Evolutionary conservation across 352 stramenopile genomes (phyloP).

Genomic region (Globisporangium camurandrum): DNA sequence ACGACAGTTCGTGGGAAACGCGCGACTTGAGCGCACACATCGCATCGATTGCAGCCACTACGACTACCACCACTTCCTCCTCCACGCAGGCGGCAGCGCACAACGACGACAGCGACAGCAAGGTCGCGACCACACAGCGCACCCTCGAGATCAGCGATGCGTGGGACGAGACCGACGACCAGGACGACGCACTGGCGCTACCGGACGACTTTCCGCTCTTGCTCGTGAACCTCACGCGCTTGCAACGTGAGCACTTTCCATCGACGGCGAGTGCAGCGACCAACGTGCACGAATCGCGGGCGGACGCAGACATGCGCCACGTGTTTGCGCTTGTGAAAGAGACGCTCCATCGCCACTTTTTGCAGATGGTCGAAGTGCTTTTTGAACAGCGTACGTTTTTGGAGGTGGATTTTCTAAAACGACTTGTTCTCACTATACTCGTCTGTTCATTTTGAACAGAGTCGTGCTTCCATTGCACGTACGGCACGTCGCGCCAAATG

Average conservation of each 20-base stretch:
- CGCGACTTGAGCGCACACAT: constrained; percentile 15
- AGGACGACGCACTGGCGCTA: constrained; percentile 26
- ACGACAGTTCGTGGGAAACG: constrained; percentile 31
- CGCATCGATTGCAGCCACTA: background rate
- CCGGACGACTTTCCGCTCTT: constrained; percentile 67
- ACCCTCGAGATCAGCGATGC: constrained; percentile 16
- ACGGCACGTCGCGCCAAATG: constrained; percentile 40
- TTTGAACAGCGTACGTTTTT: constrained; percentile 60
- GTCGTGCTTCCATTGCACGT: constrained; percentile 62
- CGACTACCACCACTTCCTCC: no score
- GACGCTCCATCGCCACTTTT: constrained; percentile 47
- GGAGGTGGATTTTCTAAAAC: no score
- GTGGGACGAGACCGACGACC: constrained; percentile 32
- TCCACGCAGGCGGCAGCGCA: background rate
- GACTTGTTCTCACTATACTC: background rate
- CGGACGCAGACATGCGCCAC: constrained; percentile 21
- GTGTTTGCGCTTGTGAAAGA: constrained; percentile 39
- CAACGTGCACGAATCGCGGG: background rate
- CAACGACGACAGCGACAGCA: background rate
- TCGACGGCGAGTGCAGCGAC: background rate
- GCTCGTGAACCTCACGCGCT: constrained; percentile 52
- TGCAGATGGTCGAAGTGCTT: constrained; percentile 49
- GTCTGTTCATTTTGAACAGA: constrained; percentile 16
- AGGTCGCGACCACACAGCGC: background rate
- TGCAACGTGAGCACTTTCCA: constrained; percentile 50